Conservation (phyloP, 1,284 basidiomycete species). For the Pseudozyma tsukubaensis region DNA sequence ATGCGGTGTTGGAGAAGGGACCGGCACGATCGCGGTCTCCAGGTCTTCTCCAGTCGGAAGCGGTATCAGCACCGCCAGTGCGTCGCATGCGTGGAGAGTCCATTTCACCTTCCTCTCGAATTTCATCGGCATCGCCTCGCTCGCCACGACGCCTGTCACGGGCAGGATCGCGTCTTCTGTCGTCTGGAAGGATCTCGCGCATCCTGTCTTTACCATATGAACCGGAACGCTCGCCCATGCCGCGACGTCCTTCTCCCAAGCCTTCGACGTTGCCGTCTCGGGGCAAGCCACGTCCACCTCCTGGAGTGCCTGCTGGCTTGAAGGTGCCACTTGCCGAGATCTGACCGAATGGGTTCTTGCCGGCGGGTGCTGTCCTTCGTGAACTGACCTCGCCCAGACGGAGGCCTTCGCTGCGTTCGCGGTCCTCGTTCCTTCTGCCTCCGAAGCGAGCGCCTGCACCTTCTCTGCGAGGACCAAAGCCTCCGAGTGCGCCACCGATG, state of each 20-base stretch:
- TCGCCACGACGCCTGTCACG: constrained; percentile 43
- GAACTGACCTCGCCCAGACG: constrained; percentile 36
- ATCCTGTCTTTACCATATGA: constrained; percentile 49
- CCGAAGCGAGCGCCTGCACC: constrained; percentile 46
- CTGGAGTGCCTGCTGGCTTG: constrained; percentile 55
- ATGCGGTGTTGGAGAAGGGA: constrained; percentile 37
- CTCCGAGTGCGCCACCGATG: constrained; percentile 49
- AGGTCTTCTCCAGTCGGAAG: constrained; percentile 50
- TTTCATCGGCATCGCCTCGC: constrained; percentile 45
- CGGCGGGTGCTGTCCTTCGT: constrained; percentile 47
- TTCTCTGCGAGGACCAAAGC: constrained; percentile 47
- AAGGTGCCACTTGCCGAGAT: constrained; percentile 61
- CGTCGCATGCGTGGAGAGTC: constrained; percentile 53
- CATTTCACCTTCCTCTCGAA: constrained; percentile 47
- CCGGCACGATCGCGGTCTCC: constrained; percentile 43
- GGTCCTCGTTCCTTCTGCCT: constrained; percentile 49
- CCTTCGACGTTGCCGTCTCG: constrained; percentile 31
- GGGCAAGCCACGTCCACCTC: constrained; percentile 24
- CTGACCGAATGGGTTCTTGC: constrained; percentile 64
- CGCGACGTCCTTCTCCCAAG: constrained; percentile 33
- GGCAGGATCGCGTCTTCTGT: constrained; percentile 32
- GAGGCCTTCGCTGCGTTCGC: constrained; percentile 44
- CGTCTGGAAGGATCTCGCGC: constrained; percentile 42
- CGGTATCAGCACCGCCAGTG: constrained; percentile 45
- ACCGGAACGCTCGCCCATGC: constrained; percentile 47